phyloP scores from a whole-genome alignment of 148 eudicot species.

The Drosera capensis region DNA sequence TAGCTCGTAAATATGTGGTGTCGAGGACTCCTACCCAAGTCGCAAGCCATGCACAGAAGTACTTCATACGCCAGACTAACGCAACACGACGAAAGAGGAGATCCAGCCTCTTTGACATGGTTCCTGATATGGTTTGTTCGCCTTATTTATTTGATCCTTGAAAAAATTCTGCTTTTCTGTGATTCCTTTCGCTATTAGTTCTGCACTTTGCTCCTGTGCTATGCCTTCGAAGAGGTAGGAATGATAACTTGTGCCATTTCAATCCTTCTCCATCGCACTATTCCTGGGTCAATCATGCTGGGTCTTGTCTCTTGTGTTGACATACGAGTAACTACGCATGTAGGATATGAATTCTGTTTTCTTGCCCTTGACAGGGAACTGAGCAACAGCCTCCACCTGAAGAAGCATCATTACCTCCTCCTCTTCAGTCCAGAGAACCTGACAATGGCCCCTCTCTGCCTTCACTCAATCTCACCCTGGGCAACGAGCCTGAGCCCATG shows the following conservation, averaged over 20 bases:
- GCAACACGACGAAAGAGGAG: conserved; percentile 65
- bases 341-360: neutral
- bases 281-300: neutral
- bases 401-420: conserved; percentile 34
- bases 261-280: no score
- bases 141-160: neutral
- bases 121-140: conserved; percentile 47
- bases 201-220: neutral
- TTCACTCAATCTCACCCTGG: conserved; percentile 57
- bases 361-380: conserved; percentile 23
- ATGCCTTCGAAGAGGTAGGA: neutral
- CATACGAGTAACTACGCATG: neutral
- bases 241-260: no score
- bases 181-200: conserved; percentile 2
- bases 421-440: conserved; percentile 23
- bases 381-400: conserved; percentile 34
- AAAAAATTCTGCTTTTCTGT: neutral
- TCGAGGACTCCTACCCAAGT: conserved; percentile 89
- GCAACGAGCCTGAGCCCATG: conserved; percentile 57
- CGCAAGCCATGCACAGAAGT: conserved; percentile 95
- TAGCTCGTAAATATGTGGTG: conserved; percentile 52
- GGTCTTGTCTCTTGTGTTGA: neutral
- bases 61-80: conserved; percentile 63
- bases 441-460: conserved; percentile 23
- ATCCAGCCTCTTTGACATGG: conserved; percentile 87